Percentiles rank a stretch among this genome's conserved stretches.
These are phyloP conservation scores for Ballota nigra DNA, from an alignment of 257 asterid genomes.

Conservation along the genomic window DNA sequence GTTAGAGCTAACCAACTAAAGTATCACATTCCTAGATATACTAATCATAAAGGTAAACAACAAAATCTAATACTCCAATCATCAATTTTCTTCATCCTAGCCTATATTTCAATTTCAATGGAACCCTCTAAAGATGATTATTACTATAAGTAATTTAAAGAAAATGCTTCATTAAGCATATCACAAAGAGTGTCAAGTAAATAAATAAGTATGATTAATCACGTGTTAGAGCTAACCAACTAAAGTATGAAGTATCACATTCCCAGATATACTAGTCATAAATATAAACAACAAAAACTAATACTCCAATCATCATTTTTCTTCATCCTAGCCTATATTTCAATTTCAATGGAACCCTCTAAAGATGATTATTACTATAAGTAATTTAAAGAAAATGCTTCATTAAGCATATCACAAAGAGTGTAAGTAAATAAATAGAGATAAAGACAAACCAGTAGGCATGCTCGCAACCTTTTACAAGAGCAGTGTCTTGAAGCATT, in stretches of 20 bases:
- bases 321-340: background rate
- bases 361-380: background rate
- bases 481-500: slow-evolving; percentile 74
- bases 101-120: background rate
- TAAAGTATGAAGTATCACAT: background rate
- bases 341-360: background rate
- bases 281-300: background rate
- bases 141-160: background rate
- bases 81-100: background rate
- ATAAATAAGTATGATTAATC: background rate
- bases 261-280: background rate
- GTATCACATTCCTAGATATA: background rate
- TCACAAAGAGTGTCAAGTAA: background rate
- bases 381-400: background rate
- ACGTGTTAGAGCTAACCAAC: background rate
- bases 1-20: background rate
- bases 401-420: background rate
- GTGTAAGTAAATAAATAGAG: slow-evolving; percentile 11
- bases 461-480: slow-evolving; percentile 96
- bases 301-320: background rate
- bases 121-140: background rate
- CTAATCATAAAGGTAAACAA: background rate
- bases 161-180: background rate
- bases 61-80: background rate
- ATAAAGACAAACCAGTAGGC: slow-evolving; percentile 80